Conservation (phyloP, 805 yeast species). For the Starmerella bacillaris region DNA sequence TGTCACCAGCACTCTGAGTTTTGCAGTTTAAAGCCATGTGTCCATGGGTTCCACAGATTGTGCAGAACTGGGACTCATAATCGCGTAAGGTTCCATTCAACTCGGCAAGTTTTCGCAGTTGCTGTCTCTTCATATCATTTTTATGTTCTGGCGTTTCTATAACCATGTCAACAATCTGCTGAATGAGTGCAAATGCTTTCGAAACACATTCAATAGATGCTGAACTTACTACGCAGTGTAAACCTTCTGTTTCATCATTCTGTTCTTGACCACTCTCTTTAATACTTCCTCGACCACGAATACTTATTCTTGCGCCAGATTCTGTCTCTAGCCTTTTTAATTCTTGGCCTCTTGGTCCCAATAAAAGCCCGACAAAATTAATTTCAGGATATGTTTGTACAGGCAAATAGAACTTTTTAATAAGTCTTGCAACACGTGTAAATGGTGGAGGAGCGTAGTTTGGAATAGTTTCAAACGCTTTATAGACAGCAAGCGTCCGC, state of each 20-base stretch:
- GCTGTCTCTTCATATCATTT: slow-evolving; percentile 78
- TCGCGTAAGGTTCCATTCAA: slow-evolving; percentile 87
- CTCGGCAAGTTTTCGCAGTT: slow-evolving; percentile 78
- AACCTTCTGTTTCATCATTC: slow-evolving; percentile 48
- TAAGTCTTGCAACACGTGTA: slow-evolving; percentile 47
- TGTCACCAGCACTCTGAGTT: too few species aligned
- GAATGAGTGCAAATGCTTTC: slow-evolving; percentile 55
- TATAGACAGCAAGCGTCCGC: slow-evolving; percentile 58
- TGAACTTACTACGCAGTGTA: slow-evolving; percentile 75
- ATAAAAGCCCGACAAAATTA: slow-evolving; percentile 73
- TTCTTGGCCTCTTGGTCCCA: slow-evolving; percentile 95
- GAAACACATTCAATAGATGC: slow-evolving; percentile 62
- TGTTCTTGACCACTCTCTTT: slow-evolving; percentile 52
- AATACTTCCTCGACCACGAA: slow-evolving; percentile 90
- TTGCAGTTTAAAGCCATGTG: too few species aligned
- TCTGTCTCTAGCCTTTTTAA: slow-evolving; percentile 60
- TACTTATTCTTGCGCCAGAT: slow-evolving; percentile 77
- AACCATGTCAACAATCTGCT: slow-evolving; percentile 63
- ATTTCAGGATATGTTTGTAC: slow-evolving; percentile 74
- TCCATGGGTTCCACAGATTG: too few species aligned
- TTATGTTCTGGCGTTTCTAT: slow-evolving; percentile 83
- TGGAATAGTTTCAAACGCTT: slow-evolving; percentile 55
- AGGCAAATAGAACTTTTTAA: slow-evolving; percentile 73
- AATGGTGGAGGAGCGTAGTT: slow-evolving; percentile 65
- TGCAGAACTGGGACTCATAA: too few species aligned